phyloP scores from a whole-genome alignment of 208 protist species.

The Tritrichomonas musculus region DNA sequence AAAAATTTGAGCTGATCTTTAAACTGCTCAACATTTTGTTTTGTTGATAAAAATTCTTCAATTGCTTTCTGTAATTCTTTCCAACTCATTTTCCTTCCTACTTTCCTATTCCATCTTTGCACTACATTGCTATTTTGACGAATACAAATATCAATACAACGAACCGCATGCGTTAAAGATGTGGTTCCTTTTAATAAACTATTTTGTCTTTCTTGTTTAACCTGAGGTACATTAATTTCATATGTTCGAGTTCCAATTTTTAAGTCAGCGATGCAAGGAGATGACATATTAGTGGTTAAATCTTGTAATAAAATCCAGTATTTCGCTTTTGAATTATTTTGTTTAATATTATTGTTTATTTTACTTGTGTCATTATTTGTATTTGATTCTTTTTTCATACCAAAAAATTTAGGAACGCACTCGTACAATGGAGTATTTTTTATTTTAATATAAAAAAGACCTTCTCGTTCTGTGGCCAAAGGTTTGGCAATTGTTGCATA shows the following conservation, averaged over 20 bases:
- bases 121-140: neutral
- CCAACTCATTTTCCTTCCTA: neutral
- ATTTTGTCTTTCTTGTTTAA: neutral
- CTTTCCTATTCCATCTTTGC: neutral
- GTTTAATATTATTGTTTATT: too few relatives aligned
- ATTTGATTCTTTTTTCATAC: too few relatives aligned
- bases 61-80: neutral
- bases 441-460: neutral
- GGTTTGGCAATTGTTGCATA: neutral
- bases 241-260: constrained; percentile 15
- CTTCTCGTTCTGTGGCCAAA: neutral
- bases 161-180: neutral
- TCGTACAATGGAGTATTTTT: neutral
- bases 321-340: too few relatives aligned
- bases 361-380: too few relatives aligned
- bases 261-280: neutral
- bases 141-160: neutral
- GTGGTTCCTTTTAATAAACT: neutral
- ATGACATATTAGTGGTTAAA: neutral
- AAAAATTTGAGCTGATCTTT: too few relatives aligned
- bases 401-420: neutral
- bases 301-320: neutral
- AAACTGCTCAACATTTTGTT: neutral
- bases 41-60: neutral
- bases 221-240: neutral